A percentile compares a stretch with the other conserved stretches of the same genome.
These are phyloP conservation scores for Pleurotus citrinopileatus DNA, from an alignment of 768 basidiomycete species.

Conservation along the genomic window DNA sequence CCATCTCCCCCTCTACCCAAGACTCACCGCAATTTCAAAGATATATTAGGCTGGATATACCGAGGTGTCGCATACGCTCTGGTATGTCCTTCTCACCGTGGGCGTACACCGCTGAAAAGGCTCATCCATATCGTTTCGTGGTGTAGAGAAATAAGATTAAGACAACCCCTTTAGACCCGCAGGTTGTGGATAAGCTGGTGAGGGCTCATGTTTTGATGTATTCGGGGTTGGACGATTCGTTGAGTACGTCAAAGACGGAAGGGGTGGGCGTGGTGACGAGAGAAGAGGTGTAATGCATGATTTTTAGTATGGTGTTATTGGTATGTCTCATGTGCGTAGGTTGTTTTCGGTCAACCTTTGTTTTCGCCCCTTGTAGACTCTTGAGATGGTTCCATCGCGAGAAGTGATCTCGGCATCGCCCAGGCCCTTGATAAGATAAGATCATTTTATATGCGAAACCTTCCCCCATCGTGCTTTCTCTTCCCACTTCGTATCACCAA, in stretches of 20 bases:
- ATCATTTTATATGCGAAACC: too few relatives aligned
- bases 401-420: too few relatives aligned
- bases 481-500: too few relatives aligned
- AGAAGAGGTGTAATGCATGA: conserved; percentile 3
- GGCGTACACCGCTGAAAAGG: too few relatives aligned
- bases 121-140: too few relatives aligned
- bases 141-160: conserved; percentile 44
- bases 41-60: conserved; percentile 43
- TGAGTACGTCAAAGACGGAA: not conserved
- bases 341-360: too few relatives aligned
- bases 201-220: conserved; percentile 47
- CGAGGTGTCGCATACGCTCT: conserved; percentile 50
- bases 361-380: too few relatives aligned
- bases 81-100: conserved; percentile 28
- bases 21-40: conserved; percentile 49
- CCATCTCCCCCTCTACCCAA: conserved; percentile 23
- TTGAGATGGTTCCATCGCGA: too few relatives aligned
- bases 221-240: conserved; percentile 10
- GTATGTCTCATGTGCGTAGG: not conserved
- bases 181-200: conserved; percentile 35
- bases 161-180: conserved; percentile 29
- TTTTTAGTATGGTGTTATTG: not conserved
- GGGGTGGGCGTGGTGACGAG: not conserved
- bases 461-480: too few relatives aligned
- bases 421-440: too few relatives aligned